These are phyloP conservation scores for Ilex aquifolium DNA, from an alignment of 257 asterid species.

Conservation along the genomic window DNA sequence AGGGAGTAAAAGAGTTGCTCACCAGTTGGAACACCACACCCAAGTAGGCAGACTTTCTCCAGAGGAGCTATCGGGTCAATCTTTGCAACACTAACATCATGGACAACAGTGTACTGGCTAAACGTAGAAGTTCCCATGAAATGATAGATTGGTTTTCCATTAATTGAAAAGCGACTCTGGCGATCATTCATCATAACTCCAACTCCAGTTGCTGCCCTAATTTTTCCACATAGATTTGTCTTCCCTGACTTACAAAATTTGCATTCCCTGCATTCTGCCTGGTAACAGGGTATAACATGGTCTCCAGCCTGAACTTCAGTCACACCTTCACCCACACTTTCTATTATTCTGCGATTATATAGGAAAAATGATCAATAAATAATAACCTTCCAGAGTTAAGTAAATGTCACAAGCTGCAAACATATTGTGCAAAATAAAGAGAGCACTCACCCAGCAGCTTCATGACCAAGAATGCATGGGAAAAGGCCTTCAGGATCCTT, in stretches of 20 bases:
- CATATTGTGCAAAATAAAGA: not conserved
- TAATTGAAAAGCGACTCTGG: constrained; percentile 79
- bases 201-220: constrained; percentile 90
- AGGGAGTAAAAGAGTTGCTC: constrained; percentile 7
- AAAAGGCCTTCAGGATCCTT: constrained; percentile 99
- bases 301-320: constrained; percentile 88
- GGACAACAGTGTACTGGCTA: constrained; percentile 94
- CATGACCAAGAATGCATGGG: constrained; percentile 98
- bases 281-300: constrained; percentile 98
- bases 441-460: constrained; percentile 87
- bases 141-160: constrained; percentile 83
- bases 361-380: not conserved
- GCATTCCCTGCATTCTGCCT: constrained; percentile 96
- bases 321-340: constrained; percentile 96
- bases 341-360: constrained; percentile 50
- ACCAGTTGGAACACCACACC: constrained; percentile 99
- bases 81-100: constrained; percentile 93
- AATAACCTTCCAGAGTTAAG: too few relatives aligned
- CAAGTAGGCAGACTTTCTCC: constrained; percentile 92
- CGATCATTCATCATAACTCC: constrained; percentile 95
- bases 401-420: not conserved
- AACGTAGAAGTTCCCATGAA: constrained; percentile 99
- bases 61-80: constrained; percentile 78
- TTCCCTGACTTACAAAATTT: constrained; percentile 96
- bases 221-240: constrained; percentile 93